A percentile compares a stretch with the other conserved stretches of the same genome.
These are phyloP conservation scores for Arthroderma uncinatum DNA, from an alignment of 2,329 filamentous ascomycete genomes.

Conservation along the genomic window DNA sequence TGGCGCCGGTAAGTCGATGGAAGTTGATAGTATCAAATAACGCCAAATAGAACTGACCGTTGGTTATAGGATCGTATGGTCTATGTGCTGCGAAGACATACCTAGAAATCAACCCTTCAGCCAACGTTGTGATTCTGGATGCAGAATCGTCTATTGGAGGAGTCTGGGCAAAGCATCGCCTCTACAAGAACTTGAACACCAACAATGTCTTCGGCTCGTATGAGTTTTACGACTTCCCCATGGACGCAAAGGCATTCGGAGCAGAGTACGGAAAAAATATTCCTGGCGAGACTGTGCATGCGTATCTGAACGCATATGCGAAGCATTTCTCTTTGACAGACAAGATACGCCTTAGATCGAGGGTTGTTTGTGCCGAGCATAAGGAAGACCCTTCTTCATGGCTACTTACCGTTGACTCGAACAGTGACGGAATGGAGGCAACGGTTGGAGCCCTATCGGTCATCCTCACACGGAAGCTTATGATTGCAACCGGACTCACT, in stretches of 20 bases:
- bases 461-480: slow-evolving; percentile 39
- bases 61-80: slow-evolving; percentile 37
- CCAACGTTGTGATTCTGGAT: slow-evolving; percentile 49
- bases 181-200: slow-evolving; percentile 57
- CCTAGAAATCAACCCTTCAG: slow-evolving; percentile 47
- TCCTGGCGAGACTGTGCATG: slow-evolving; percentile 44
- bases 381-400: slow-evolving; percentile 17
- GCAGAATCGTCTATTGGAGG: slow-evolving; percentile 50
- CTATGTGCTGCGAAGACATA: slow-evolving; percentile 52
- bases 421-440: slow-evolving; percentile 16
- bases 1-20: slow-evolving; percentile 42
- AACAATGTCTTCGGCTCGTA: slow-evolving; percentile 66
- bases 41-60: slow-evolving; percentile 24
- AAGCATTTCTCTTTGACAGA: slow-evolving; percentile 42
- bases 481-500: slow-evolving; percentile 52
- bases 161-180: slow-evolving; percentile 55
- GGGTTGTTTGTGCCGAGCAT: slow-evolving; percentile 39
- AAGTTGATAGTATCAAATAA: too few relatives aligned
- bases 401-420: slow-evolving; percentile 16
- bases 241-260: slow-evolving; percentile 46
- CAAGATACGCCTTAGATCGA: slow-evolving; percentile 39
- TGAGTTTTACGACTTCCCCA: slow-evolving; percentile 63
- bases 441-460: slow-evolving; percentile 7
- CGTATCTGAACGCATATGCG: slow-evolving; percentile 48
- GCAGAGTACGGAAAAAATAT: slow-evolving; percentile 46